Conservation (phyloP, 1,284 basidiomycete genomes). For the Ustilago crameri region DNA sequence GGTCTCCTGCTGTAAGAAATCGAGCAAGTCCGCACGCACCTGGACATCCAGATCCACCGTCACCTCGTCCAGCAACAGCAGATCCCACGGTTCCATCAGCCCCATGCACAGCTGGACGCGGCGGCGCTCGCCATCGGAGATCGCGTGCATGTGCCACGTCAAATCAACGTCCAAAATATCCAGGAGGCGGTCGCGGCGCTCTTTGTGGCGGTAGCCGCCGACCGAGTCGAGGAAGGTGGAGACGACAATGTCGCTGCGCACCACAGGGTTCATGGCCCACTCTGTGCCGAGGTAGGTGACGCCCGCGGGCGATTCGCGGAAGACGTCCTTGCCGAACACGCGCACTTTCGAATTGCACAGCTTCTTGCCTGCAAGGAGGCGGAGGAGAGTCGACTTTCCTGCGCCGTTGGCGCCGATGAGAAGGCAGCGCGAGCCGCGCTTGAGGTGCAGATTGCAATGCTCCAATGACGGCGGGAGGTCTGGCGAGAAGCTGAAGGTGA, state of each 20-base stretch:
- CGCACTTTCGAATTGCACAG: constrained; percentile 57
- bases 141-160: constrained; percentile 81
- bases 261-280: constrained; percentile 95
- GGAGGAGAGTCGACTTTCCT: constrained; percentile 93
- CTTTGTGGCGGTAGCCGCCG: constrained; percentile 92
- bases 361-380: constrained; percentile 89
- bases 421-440: constrained; percentile 60
- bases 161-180: constrained; percentile 91
- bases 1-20: constrained; percentile 86
- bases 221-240: constrained; percentile 83
- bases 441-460: constrained; percentile 57
- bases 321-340: constrained; percentile 66
- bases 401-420: constrained; percentile 73
- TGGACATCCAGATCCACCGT: constrained; percentile 99
- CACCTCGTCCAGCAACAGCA: constrained; percentile 93
- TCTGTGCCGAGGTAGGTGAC: constrained; percentile 81
- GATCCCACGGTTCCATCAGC: constrained; percentile 93
- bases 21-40: constrained; percentile 88
- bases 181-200: constrained; percentile 83
- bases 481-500: constrained; percentile 58
- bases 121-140: constrained; percentile 94
- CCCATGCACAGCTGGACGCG: constrained; percentile 96
- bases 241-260: constrained; percentile 72
- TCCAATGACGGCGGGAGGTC: constrained; percentile 54
- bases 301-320: constrained; percentile 60